Base-by-base conservation (phyloP, 805 yeast species). In the Metschnikowia santaceciliae region DNA sequence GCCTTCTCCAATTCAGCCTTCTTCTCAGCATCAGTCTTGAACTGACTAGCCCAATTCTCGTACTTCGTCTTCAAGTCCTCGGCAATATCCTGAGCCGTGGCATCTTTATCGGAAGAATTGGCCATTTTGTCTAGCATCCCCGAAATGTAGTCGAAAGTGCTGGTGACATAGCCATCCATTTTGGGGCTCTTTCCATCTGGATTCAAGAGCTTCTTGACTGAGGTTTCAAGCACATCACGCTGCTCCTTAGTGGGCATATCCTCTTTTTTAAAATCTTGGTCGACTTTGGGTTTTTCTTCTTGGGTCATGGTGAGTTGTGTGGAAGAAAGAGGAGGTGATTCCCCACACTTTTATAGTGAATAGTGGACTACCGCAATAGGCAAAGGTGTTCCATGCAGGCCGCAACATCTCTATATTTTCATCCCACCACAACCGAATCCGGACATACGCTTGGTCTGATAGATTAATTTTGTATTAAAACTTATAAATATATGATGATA, bases 11-110 rank as follows among this genome's bases (percentile, higher is more conserved):
- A 19, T 44, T 22, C 47, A 20, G 15, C 41, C n/a, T 38, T 50
- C 50, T 32, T 36, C 30, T 50, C 19, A n/a, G 8, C 23, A 30
- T 44, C 57, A 55, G 32, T 19, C 22, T 42, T 32, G 15, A 20
- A 20, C 43, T 52, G 50, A 10, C 55, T 59, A 5, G 61, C 57
- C 75, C 75, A 72, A 10, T 50, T 42, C 7, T 65, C 66, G 40
- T 68, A 59, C 41, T 58, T 65, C 3, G 35, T 34, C 35, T 58
- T 61, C 51, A 71, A 59, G 52, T 72, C 76, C 4, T 66, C 58
- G 1, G 74, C 71, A 20, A 73, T 66, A 38, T 69, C 72, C 32
- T 65, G 52, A 4, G 73, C 65, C 1, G 74, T 62, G 14, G 60
- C 61, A 20, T 71, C 70, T 38, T 59, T 67, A 51, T 72, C 70